Evolutionary conservation across 495 filamentous ascomycete genomes (phyloP).

Genomic region (Symbiotaphrina buchneri): DNA sequence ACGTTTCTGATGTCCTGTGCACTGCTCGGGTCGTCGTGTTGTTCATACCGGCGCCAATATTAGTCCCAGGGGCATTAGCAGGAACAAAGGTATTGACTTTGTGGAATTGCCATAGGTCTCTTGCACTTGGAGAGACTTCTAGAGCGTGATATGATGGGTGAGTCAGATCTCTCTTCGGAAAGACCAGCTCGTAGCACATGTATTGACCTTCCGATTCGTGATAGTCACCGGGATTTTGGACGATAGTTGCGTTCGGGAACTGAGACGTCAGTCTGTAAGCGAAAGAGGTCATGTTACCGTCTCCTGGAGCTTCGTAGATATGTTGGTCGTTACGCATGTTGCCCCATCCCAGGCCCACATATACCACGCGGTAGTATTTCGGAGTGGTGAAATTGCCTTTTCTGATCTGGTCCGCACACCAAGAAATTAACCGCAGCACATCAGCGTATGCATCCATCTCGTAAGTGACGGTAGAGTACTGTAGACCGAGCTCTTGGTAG

Average conservation of each 20-base stretch:
- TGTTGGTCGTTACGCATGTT: constrained; percentile 77
- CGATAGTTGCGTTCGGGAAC: constrained; percentile 69
- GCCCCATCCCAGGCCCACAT: constrained; percentile 68
- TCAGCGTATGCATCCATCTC: constrained; percentile 84
- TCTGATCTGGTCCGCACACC: constrained; percentile 69
- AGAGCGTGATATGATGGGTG: no score
- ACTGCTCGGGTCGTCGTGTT: constrained; percentile 74
- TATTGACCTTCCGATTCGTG: constrained; percentile 87
- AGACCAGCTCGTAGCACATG: constrained; percentile 62
- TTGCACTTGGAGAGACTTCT: constrained; percentile 66
- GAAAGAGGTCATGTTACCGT: constrained; percentile 59
- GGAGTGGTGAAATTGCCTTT: constrained; percentile 57
- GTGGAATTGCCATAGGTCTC: constrained; percentile 46
- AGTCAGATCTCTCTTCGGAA: constrained; percentile 53
- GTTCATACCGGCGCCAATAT: constrained; percentile 35
- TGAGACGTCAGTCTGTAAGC: constrained; percentile 84
- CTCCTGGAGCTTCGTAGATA: constrained; percentile 63
- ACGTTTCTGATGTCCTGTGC: constrained; percentile 63
- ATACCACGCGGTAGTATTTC: constrained; percentile 82
- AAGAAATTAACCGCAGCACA: constrained; percentile 78
- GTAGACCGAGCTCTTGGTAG: constrained; percentile 72
- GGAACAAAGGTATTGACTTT: no score
- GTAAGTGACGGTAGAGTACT: constrained; percentile 76
- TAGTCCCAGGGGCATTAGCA: no score
- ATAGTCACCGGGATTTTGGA: constrained; percentile 37